Evolutionary conservation across 1,284 basidiomycete genomes (phyloP).

Genomic region (Cutaneotrichosporon mucoides): DNA sequence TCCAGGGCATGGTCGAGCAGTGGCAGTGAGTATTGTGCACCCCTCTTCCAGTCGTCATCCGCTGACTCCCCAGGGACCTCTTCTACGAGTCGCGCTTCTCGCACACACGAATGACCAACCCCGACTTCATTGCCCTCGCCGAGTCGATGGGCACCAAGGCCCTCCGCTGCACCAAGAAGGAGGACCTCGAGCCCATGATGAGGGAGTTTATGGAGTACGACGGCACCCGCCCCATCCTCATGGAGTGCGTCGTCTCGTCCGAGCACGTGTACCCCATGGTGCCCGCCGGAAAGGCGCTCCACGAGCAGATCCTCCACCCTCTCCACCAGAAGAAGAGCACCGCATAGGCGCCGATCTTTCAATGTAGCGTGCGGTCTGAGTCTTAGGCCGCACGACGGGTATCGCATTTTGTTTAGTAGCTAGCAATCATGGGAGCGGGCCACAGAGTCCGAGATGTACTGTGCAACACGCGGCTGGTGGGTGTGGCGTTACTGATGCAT

Average conservation of each 20-base stretch:
- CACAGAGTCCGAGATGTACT: too few species aligned
- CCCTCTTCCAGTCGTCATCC: conserved; percentile 57
- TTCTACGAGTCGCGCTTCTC: conserved; percentile 95
- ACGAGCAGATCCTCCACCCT: conserved; percentile 64
- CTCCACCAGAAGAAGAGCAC: conserved; percentile 14
- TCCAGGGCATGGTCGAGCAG: conserved; percentile 97
- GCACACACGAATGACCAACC: conserved; percentile 90
- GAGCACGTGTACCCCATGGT: conserved; percentile 91
- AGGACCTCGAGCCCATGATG: conserved; percentile 89
- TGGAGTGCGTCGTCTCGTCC: conserved; percentile 81
- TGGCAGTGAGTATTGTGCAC: conserved; percentile 89
- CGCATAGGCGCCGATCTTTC: not conserved
- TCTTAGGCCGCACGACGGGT: too few species aligned
- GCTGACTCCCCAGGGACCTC: not conserved
- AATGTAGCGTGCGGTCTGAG: too few species aligned
- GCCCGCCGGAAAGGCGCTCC: conserved; percentile 82
- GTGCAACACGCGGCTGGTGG: too few species aligned
- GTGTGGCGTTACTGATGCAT: too few species aligned
- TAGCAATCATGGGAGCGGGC: too few species aligned
- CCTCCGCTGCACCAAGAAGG: conserved; percentile 65
- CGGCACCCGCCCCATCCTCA: conserved; percentile 73
- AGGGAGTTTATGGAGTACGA: conserved; percentile 94
- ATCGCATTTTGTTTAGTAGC: too few species aligned
- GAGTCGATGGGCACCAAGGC: conserved; percentile 88
- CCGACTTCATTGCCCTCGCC: conserved; percentile 86